phyloP scores from a whole-genome alignment of 2,329 filamentous ascomycete genomes.

The Rugonectria rugulosa region DNA sequence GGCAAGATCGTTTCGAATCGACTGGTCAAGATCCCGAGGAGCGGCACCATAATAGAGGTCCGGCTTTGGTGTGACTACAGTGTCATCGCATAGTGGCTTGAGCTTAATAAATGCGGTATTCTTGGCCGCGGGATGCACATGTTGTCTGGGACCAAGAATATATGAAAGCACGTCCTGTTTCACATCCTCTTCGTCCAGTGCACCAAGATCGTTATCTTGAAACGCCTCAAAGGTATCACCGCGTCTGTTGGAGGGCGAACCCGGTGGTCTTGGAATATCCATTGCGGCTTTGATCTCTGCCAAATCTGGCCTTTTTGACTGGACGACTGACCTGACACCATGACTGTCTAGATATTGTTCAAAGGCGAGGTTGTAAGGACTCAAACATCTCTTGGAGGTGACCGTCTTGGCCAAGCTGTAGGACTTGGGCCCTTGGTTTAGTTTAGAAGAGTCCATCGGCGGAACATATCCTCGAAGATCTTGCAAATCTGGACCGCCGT shows the following conservation, averaged over 20 bases:
- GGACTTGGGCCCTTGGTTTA: no score
- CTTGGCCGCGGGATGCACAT: no score
- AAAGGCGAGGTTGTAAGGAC: conserved; percentile 44
- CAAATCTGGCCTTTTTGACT: conserved; percentile 42
- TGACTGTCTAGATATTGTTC: conserved; percentile 47
- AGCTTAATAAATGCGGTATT: conserved; percentile 51
- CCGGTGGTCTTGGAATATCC: conserved; percentile 39
- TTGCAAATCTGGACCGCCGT: conserved; percentile 36
- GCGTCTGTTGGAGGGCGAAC: conserved; percentile 46
- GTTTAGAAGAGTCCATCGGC: no score
- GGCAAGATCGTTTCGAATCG: conserved; percentile 35
- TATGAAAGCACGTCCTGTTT: no score
- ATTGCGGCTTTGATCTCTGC: conserved; percentile 40
- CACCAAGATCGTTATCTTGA: no score
- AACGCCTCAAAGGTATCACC: conserved; percentile 42
- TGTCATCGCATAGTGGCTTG: conserved; percentile 43
- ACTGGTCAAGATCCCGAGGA: conserved; percentile 34
- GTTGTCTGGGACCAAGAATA: no score
- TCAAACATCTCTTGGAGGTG: conserved; percentile 29
- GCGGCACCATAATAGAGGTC: conserved; percentile 44
- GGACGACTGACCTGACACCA: conserved; percentile 40
- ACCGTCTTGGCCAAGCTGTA: no score
- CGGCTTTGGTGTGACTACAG: conserved; percentile 38
- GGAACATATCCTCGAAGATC: conserved; percentile 28
- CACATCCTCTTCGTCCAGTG: no score